Evolutionary conservation across 495 filamentous ascomycete species (phyloP), one percentile per base, ranked within the genome.

Genomic region (Lineolata rhizophorae): DNA sequence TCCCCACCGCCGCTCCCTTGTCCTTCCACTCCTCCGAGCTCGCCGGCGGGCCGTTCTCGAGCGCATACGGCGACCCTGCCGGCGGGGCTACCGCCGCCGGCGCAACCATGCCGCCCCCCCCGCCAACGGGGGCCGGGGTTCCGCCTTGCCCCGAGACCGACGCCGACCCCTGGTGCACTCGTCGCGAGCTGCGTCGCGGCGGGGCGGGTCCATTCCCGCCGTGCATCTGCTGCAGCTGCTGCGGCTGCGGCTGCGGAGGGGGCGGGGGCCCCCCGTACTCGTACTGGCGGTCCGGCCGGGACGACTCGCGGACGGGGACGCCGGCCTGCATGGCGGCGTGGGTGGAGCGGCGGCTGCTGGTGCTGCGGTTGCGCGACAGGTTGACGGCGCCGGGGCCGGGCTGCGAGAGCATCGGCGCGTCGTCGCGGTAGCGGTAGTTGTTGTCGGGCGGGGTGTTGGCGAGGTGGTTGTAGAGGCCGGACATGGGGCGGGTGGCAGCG

Each of bases 21-120:
- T 97, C 87, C 51, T 92, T 76, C 87, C 87, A 94, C 29, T 94
- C 85, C 35, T 93, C 85, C 46, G 70, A 85, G 46, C 72, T 83
- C 3, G 68, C 52, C 17, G 65, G 47, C 3, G 67, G 64, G 2
- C 68, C 71, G 29, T 69, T 65, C 42, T 87, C 78, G 31, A 64
- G 44, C 17, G 52, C 60, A 42, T 80, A 75, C 16, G 65, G 60
- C 4, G 57, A 50, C 9, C 55, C 57, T 9, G 55, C 42, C 25
- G 38, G 17, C 11, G 45, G 19, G n/a, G 22, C n/a, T 6, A n/a
- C n/a, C n/a, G n/a, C n/a, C n/a, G n/a, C n/a, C n/a, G n/a, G n/a
- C n/a, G n/a, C n/a, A n/a, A n/a, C n/a, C n/a, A n/a, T n/a, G n/a
- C n/a, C n/a, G n/a, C n/a, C n/a, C n/a, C n/a, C n/a, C n/a, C n/a